These are phyloP conservation scores for Beauveria pseudobassiana DNA, from an alignment of 2,329 filamentous ascomycete genomes.

Conservation along the genomic window DNA sequence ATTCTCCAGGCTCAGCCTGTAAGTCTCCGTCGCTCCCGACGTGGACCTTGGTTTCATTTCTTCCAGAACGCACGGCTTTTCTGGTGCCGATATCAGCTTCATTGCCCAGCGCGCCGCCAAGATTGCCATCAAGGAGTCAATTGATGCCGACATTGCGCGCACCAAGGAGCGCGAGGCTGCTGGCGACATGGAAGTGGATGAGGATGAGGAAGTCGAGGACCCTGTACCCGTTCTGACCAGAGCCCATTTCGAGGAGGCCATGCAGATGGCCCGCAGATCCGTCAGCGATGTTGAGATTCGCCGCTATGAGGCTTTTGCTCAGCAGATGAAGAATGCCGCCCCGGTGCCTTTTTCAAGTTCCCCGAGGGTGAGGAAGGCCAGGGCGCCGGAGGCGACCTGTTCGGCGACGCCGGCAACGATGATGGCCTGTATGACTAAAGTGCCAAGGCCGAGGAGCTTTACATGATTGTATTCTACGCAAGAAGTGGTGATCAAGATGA, in stretches of 20 bases:
- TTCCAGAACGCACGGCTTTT: constrained; percentile 96
- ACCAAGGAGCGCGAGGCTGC: constrained; percentile 81
- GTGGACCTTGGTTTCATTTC: constrained; percentile 89
- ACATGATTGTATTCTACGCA: constrained; percentile 14
- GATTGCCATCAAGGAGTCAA: constrained; percentile 97
- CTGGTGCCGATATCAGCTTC: constrained; percentile 98
- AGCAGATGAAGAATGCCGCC: constrained; percentile 98
- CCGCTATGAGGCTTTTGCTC: constrained; percentile 95
- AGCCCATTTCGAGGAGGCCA: constrained; percentile 97
- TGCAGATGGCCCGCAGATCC: constrained; percentile 87
- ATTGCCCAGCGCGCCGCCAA: constrained; percentile 98
- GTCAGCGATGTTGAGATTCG: constrained; percentile 96
- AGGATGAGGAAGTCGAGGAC: constrained; percentile 70
- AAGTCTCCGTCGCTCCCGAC: constrained; percentile 86
- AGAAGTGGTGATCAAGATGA: neutral
- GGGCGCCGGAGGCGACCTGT: constrained; percentile 53
- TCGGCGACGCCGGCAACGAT: constrained; percentile 85
- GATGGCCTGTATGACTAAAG: constrained; percentile 93
- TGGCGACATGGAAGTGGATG: constrained; percentile 70
- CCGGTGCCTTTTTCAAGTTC: constrained; percentile 99
- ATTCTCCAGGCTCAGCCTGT: constrained; percentile 93
- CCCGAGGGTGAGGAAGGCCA: constrained; percentile 63
- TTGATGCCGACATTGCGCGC: constrained; percentile 80
- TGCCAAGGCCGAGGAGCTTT: neutral
- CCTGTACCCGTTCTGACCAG: constrained; percentile 93